phyloP scores from a whole-genome alignment of 1,139 yeast genomes.

The Hemisphaericaspora lyxosophila region DNA sequence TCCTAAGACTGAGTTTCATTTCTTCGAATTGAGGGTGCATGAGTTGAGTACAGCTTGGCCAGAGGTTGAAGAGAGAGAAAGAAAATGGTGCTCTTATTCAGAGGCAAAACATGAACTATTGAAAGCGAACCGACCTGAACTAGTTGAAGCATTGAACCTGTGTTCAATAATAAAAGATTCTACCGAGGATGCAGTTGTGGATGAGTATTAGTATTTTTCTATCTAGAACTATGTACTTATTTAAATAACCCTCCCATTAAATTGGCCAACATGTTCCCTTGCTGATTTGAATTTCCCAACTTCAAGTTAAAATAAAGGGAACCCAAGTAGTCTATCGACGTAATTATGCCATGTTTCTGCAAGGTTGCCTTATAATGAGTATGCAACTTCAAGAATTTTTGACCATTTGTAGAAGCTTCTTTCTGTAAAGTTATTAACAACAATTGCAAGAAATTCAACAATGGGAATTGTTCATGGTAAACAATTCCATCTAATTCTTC shows the following conservation, averaged over 20 bases:
- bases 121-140: conserved; percentile 64
- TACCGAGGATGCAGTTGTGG: conserved; percentile 3
- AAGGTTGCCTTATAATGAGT: conserved; percentile 35
- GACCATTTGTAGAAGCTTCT: conserved; percentile 44
- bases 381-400: conserved; percentile 54
- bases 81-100: conserved; percentile 74
- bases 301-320: conserved; percentile 39
- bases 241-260: conserved; percentile 57
- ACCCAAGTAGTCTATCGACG: conserved; percentile 51
- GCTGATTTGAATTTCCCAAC: conserved; percentile 56
- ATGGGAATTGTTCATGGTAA: conserved; percentile 27
- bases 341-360: conserved; percentile 28
- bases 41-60: conserved; percentile 70
- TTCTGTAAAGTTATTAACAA: conserved; percentile 63
- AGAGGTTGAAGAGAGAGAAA: conserved; percentile 55
- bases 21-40: conserved; percentile 69
- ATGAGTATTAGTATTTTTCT: conserved; percentile 6
- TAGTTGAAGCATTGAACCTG: conserved; percentile 61
- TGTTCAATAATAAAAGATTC: conserved; percentile 46
- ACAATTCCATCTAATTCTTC: conserved; percentile 16
- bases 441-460: conserved; percentile 71
- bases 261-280: conserved; percentile 72
- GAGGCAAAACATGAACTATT: conserved; percentile 70
- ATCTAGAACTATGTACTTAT: conserved; percentile 5
- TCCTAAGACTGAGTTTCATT: conserved; percentile 80